Base-by-base conservation (phyloP, 2,329 filamentous ascomycete species). In the Ilyonectria destructans region DNA sequence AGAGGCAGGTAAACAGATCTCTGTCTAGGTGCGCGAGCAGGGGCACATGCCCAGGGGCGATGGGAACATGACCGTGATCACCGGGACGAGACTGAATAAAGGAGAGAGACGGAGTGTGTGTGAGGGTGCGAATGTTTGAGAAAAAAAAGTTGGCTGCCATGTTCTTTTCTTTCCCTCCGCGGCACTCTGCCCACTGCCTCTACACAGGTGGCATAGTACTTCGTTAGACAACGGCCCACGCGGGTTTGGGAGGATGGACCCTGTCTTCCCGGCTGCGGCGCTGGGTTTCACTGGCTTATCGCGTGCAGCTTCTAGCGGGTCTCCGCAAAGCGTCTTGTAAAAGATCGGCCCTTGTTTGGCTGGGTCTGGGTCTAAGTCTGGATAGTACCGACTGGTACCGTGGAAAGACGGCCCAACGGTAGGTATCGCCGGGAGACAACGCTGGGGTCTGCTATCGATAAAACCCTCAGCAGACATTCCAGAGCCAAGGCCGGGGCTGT, bases 1-100 rank as follows among this genome's bases (percentile, higher is more conserved):
- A 63, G 58, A 55, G 46, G 26, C 23, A 57, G 60, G 29, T 23
- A 33, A 33, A 12, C 31, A 45, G 13, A 31, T n/a, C 12, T 40
- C 37, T 40, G 45, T 48, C 51, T 65, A 61, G 45, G 62, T 43
- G 68, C 62, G 62, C 54, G 69, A 55, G 59, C 43, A 26, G 70
- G 65, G 70, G 73, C 74, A 76, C 74, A 76, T 76, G 74, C 58
- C 65, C 70, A 63, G 59, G 49, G 45, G 55, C 46, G 35, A 61
- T 52, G 63, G 60, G 64, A 74, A 68, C 73, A 76, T 76, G 74
- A 76, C 73, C 68, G 62, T 74, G 70, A 75, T 73, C 68, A 75
- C 73, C 62, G 57, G 71, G 60, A 63, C 56, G 37, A 52, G 59
- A 40, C 49, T 37, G 49, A 58, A 35, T 31, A 48, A 33, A 57